Percentiles rank a stretch among this genome's conserved stretches.
phyloP scores from a whole-genome alignment of 2,329 filamentous ascomycete genomes.

The Alternaria panax region DNA sequence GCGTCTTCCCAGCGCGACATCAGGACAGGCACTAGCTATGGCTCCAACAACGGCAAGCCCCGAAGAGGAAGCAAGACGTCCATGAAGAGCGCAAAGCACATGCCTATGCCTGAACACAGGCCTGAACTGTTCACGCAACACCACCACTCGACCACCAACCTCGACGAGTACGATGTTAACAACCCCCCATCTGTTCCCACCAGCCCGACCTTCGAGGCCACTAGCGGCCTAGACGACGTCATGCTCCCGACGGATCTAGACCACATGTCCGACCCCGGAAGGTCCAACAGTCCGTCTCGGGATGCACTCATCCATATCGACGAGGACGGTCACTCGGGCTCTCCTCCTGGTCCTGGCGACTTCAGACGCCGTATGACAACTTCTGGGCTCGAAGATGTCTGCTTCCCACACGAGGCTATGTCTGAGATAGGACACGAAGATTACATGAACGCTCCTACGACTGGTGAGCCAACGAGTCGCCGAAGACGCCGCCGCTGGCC shows the following conservation, averaged over 20 bases:
- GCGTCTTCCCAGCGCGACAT: conserved; percentile 46
- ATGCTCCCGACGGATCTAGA: conserved; percentile 73
- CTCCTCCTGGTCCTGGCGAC: conserved; percentile 34
- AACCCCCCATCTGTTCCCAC: conserved; percentile 69
- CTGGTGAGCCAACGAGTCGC: conserved; percentile 52
- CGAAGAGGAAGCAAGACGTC: conserved; percentile 45
- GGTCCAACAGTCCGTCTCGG: conserved; percentile 36
- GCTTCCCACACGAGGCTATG: conserved; percentile 81
- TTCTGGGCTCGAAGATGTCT: conserved; percentile 84
- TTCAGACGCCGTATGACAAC: conserved; percentile 53
- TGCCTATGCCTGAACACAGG: conserved; percentile 17
- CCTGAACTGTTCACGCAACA: conserved; percentile 35
- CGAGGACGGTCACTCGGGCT: conserved; percentile 60
- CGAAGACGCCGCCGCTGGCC: conserved; percentile 75
- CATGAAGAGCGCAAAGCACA: conserved; percentile 38
- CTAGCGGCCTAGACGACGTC: conserved; percentile 65
- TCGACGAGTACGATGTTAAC: conserved; percentile 66
- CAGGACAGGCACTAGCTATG: conserved; percentile 47
- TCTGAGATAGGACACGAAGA: conserved; percentile 86
- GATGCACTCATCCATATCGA: conserved; percentile 62
- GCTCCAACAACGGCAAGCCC: conserved; percentile 43
- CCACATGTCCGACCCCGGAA: conserved; percentile 28
- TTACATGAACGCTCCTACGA: conserved; percentile 58
- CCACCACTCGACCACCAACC: conserved; percentile 42
- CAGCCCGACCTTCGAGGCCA: conserved; percentile 63